Conservation (phyloP, 2,329 filamentous ascomycete species). For the Ophiostoma australiae region DNA sequence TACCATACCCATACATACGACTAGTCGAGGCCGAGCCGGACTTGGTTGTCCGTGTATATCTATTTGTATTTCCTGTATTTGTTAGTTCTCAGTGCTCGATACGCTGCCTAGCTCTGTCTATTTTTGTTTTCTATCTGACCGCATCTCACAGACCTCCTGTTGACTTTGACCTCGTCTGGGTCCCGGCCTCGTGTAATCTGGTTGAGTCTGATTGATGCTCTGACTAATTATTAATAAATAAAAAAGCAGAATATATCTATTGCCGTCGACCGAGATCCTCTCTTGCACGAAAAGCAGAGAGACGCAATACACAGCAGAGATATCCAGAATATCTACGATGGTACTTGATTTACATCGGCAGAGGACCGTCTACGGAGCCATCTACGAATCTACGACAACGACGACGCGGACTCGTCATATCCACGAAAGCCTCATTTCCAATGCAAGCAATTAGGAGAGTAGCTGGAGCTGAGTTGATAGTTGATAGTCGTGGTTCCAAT, state of each 20-base stretch:
- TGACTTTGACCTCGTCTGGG: not conserved
- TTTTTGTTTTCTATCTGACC: not conserved
- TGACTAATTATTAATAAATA: too few relatives aligned
- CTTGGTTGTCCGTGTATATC: not conserved
- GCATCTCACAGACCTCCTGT: constrained; percentile 1
- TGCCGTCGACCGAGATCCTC: too few relatives aligned
- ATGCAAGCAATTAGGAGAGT: constrained; percentile 1
- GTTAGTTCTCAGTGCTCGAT: not conserved
- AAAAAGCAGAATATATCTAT: too few relatives aligned
- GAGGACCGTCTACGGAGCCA: not conserved
- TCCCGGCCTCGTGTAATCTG: too few relatives aligned
- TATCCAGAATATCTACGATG: too few relatives aligned
- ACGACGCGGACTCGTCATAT: not conserved
- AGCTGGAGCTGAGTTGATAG: too few relatives aligned
- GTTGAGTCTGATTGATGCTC: too few relatives aligned
- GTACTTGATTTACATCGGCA: too few relatives aligned
- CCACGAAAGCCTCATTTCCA: not conserved
- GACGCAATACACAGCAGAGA: too few relatives aligned
- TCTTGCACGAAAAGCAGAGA: too few relatives aligned
- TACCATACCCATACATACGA: constrained; percentile 3
- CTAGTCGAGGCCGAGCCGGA: not conserved
- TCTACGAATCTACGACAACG: not conserved
- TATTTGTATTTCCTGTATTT: not conserved
- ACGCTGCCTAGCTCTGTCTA: not conserved
- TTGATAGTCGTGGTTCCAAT: too few relatives aligned